phyloP scores from a whole-genome alignment of 371 early-diverging fungal species.

The Syncephalastrum racemosum region DNA sequence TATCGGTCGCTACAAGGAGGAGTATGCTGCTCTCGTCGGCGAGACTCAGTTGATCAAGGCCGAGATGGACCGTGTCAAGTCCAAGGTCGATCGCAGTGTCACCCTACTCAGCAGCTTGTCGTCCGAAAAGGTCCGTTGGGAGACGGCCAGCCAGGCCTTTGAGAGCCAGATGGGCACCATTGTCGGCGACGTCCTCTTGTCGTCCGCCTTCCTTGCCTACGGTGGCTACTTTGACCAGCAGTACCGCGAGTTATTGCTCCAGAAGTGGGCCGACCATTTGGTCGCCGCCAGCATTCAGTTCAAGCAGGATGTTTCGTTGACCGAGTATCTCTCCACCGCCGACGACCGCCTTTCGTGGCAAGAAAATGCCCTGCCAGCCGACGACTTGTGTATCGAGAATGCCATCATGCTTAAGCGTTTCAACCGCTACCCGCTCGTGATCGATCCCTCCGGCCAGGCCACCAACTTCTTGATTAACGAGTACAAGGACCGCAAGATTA shows the following conservation, averaged over 20 bases:
- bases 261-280: slow-evolving; percentile 82
- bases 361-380: slow-evolving; percentile 81
- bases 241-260: slow-evolving; percentile 79
- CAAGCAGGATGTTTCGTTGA: slow-evolving; percentile 82
- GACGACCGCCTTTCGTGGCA: slow-evolving; percentile 95
- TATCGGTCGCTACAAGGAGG: slow-evolving; percentile 91
- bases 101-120: slow-evolving; percentile 88
- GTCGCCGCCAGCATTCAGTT: slow-evolving; percentile 74
- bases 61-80: slow-evolving; percentile 95
- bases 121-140: slow-evolving; percentile 96
- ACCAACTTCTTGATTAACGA: slow-evolving; percentile 86
- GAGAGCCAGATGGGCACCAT: slow-evolving; percentile 96
- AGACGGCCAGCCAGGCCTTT: slow-evolving; percentile 86
- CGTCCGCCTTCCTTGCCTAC: slow-evolving; percentile 94
- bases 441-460: slow-evolving; percentile 97
- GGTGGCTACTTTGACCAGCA: slow-evolving; percentile 97
- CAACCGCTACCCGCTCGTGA: slow-evolving; percentile 95
- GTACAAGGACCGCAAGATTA: slow-evolving; percentile 85
- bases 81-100: slow-evolving; percentile 91
- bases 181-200: slow-evolving; percentile 96
- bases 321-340: slow-evolving; percentile 91
- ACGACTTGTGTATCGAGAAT: slow-evolving; percentile 95
- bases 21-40: slow-evolving; percentile 94
- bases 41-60: slow-evolving; percentile 89
- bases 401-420: slow-evolving; percentile 95